These are phyloP conservation scores for Trametes pubescens DNA, from an alignment of 1,284 basidiomycete species.

Conservation along the genomic window DNA sequence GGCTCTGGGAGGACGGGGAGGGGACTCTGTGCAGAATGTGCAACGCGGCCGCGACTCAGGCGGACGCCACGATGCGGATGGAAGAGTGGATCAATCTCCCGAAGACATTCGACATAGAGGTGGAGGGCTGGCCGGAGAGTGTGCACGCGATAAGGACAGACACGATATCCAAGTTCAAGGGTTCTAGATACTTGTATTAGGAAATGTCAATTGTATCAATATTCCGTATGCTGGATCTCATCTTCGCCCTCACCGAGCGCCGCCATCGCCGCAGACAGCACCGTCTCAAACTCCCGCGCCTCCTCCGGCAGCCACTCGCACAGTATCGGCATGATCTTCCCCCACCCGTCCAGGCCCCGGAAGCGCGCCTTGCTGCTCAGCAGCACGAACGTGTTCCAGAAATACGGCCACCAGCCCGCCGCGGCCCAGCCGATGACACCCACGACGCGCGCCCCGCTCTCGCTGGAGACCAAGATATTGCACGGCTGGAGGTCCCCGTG, in stretches of 20 bases:
- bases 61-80: neutral
- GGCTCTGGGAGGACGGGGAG: neutral
- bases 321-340: slow-evolving; percentile 1
- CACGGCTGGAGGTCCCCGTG: slow-evolving; percentile 17
- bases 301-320: slow-evolving; percentile 6
- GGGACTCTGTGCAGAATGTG: neutral
- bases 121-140: slow-evolving; percentile 2
- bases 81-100: slow-evolving; percentile 5
- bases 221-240: neutral
- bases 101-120: slow-evolving; percentile 2
- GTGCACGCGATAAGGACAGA: too few relatives aligned
- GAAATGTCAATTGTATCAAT: neutral
- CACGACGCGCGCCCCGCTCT: slow-evolving; percentile 19
- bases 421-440: slow-evolving; percentile 35
- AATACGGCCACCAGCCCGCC: slow-evolving; percentile 36
- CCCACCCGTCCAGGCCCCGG: neutral
- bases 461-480: slow-evolving; percentile 25
- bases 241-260: neutral
- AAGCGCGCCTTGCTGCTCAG: neutral
- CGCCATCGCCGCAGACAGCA: neutral
- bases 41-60: neutral
- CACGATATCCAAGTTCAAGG: too few relatives aligned
- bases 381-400: slow-evolving; percentile 31
- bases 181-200: too few relatives aligned
- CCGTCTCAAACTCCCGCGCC: neutral